Percentiles rank a stretch among this genome's conserved stretches.
Conservation (phyloP, 768 basidiomycete genomes). For the Leccinum subgranulosum region DNA sequence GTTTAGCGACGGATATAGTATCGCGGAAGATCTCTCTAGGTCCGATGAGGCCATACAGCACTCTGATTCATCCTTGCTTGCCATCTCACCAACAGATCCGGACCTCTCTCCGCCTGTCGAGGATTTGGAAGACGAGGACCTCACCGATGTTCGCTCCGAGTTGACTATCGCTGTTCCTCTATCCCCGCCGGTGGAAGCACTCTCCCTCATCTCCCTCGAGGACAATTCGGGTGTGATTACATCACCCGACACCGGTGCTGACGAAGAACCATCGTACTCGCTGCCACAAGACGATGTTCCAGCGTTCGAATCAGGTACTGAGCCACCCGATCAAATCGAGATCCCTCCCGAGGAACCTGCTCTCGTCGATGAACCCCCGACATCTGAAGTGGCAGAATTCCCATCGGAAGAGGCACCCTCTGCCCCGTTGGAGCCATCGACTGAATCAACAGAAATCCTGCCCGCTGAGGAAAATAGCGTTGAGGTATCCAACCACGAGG, state of each 20-base stretch:
- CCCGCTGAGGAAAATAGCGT: slow-evolving; percentile 3
- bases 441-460: slow-evolving; percentile 3
- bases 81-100: slow-evolving; percentile 4
- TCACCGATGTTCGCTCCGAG: slow-evolving; percentile 22
- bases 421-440: background rate
- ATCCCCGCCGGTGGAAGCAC: slow-evolving; percentile 29
- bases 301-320: slow-evolving; percentile 6
- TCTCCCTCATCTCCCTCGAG: slow-evolving; percentile 26
- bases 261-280: slow-evolving; percentile 3
- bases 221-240: slow-evolving; percentile 6
- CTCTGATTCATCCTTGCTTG: slow-evolving; percentile 5
- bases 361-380: background rate
- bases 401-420: slow-evolving; percentile 5
- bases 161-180: slow-evolving; percentile 11
- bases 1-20: slow-evolving; percentile 43
- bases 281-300: slow-evolving; percentile 1
- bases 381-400: slow-evolving; percentile 4
- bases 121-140: slow-evolving; percentile 24
- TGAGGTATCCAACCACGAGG: slow-evolving; percentile 7
- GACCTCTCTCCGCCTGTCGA: slow-evolving; percentile 15
- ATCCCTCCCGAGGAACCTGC: slow-evolving; percentile 1
- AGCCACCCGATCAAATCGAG: slow-evolving; percentile 5
- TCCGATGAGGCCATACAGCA: slow-evolving; percentile 6
- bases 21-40: slow-evolving; percentile 39
- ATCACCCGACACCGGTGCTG: background rate